Evolutionary conservation across 495 filamentous ascomycete species (phyloP), one percentile per base, ranked within the genome.

Genomic region (Viridothelium virens): DNA sequence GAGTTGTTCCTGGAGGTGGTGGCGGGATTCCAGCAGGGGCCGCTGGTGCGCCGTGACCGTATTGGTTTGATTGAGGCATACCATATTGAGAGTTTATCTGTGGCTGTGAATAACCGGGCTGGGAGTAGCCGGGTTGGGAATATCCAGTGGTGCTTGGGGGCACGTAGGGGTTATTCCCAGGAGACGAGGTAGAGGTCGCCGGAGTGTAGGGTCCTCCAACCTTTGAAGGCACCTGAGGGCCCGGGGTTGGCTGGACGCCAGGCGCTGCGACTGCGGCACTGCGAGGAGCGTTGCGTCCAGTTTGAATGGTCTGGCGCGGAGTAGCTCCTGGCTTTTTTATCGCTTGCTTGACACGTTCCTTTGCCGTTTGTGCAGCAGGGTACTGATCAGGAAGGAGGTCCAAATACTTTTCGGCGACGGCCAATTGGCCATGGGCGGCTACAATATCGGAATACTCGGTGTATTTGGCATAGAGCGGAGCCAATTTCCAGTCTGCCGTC

Each of bases 371-470:
- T 18, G 94, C 94, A 66, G 91, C 92, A 34, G 90, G 89, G 75
- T 93, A 96, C 68, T 88, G 87, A 38, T 81, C 81, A 9, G 94
- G 94, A 38, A 99, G 83, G 66, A 99, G 85, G 70, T 91, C 86
- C 16, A 99, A 84, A 72, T 97, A 99, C 74, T 88, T 90, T 77
- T 95, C 90, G 25, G 94, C 94, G 71, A 92, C 82, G 36, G 87
- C 81, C 46, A 99, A 78, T 48, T 94, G 88, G 25, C 95, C 94
- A 72, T 97, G 91, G 7, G 91, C 86, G 48, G 94, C 91, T 65
- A 94, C 87, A 70, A 99, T 89, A 73, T 97, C 94, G 10, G 94
- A 92, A 77, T 97, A 99, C 79, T 99, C 93, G 31, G 86, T 87
- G 71, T 99, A 99, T 78, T 95, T 96, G 73, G 92, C 89, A 73